Conservation (phyloP, 2,329 filamentous ascomycete species). For the Aspergillus sp. region DNA sequence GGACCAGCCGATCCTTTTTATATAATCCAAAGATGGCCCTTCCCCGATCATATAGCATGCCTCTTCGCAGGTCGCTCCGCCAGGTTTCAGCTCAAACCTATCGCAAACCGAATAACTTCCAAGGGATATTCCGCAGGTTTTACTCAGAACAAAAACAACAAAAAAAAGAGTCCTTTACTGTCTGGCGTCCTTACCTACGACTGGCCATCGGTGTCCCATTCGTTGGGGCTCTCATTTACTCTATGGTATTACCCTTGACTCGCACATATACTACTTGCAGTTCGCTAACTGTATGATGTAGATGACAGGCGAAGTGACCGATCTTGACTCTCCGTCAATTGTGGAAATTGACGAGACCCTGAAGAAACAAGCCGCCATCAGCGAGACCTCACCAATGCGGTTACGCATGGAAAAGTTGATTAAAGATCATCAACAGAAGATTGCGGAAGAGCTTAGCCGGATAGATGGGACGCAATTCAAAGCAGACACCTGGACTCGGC, state of each 20-base stretch:
- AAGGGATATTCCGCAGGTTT: constrained; percentile 14
- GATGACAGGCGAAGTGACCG: constrained; percentile 39
- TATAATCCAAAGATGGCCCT: constrained; percentile 30
- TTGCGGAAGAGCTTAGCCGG: constrained; percentile 77
- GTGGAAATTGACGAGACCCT: constrained; percentile 80
- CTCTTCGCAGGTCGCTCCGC: constrained; percentile 34
- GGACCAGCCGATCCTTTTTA: constrained; percentile 17
- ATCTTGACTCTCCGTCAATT: constrained; percentile 59
- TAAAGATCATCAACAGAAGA: constrained; percentile 85
- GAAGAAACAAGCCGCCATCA: constrained; percentile 76
- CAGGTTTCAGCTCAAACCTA: constrained; percentile 24
- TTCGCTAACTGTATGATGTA: constrained; percentile 16
- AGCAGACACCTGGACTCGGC: constrained; percentile 81
- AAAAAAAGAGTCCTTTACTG: constrained; percentile 32
- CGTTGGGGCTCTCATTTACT: constrained; percentile 50
- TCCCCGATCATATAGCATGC: constrained; percentile 29
- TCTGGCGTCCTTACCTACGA: constrained; percentile 49
- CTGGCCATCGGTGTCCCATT: constrained; percentile 51
- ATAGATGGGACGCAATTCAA: constrained; percentile 82
- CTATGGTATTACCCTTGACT: constrained; percentile 43
- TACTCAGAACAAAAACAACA: not conserved
- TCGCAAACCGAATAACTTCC: constrained; percentile 21
- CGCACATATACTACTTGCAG: not conserved
- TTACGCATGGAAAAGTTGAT: constrained; percentile 97
- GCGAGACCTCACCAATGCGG: constrained; percentile 84